A percentile compares a stretch with the other conserved stretches of the same genome.
Evolutionary conservation across 352 stramenopile genomes (phyloP).

Genomic region (Globisporangium echinulatum): DNA sequence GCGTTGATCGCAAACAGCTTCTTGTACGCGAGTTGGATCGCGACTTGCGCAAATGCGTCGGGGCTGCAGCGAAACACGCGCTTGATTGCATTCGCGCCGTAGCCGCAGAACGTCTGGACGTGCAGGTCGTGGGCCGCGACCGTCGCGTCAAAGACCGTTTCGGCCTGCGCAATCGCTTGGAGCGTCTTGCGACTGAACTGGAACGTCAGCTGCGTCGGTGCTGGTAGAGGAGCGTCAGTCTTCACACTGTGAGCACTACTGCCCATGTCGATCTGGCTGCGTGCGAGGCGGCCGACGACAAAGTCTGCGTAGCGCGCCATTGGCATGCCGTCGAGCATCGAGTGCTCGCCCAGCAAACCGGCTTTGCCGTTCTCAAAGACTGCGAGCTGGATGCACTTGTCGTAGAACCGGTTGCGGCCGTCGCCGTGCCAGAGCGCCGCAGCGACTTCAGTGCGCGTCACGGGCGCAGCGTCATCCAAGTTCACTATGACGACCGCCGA

Average conservation of each 20-base stretch:
- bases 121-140: constrained; percentile 86
- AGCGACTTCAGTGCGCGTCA: constrained; percentile 59
- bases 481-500: constrained; percentile 63
- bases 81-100: constrained; percentile 88
- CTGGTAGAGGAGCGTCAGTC: background rate
- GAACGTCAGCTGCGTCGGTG: constrained; percentile 43
- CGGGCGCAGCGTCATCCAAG: constrained; percentile 55
- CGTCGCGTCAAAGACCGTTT: constrained; percentile 58
- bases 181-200: constrained; percentile 44
- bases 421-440: constrained; percentile 73
- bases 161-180: constrained; percentile 37
- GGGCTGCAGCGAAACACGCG: constrained; percentile 78
- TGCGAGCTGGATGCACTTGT: constrained; percentile 96
- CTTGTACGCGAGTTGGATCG: constrained; percentile 91
- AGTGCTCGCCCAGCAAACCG: constrained; percentile 92
- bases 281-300: constrained; percentile 46
- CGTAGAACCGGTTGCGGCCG: constrained; percentile 94
- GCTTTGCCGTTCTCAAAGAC: constrained; percentile 95
- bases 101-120: constrained; percentile 85
- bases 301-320: constrained; percentile 70
- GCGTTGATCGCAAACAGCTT: constrained; percentile 59
- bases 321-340: constrained; percentile 85
- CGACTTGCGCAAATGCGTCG: constrained; percentile 94
- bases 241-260: constrained; percentile 4
- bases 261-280: constrained; percentile 43